Base-by-base conservation (phyloP, 192 early-diverging fungal species). In the Chytriomyces sp. region DNA sequence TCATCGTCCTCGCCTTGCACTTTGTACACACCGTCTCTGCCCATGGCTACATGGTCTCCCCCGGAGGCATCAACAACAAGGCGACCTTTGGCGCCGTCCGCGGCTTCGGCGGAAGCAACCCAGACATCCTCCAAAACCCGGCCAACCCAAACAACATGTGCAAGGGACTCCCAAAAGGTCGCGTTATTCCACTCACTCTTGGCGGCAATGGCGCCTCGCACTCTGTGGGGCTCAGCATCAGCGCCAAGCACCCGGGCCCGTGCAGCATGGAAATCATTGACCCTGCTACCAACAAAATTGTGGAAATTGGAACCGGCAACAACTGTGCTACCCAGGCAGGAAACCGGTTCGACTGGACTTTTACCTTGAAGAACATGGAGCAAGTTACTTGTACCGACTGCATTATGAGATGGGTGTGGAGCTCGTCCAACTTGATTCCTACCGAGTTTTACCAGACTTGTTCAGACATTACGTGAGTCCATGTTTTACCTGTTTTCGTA, bases 401-500 rank as follows among this genome's bases (percentile, higher is more conserved):
- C 65, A 70, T 84, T 64, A 64, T 84, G 9, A 57, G 80, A 7
- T 84, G 82, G 82, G 69, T 67, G 23, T 84, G 82, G 82, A 50
- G 24, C 24, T 77, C 67, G 9, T 24, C 26, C 35, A 76, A 84
- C 77, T 70, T 81, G 63, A 64, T 64, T 64, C 84, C 63, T 64
- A 64, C 63, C 63, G 63, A 64, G 63, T 26, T 23, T 26, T 64
- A 82, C 86, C 81, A 82, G 79, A 76, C 81, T 11, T 64, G 63
- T 26, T n/a, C 63, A 11, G 63, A 64, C 63, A 64, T 64, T 26
- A 35, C 53, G 53, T 57, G 53, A 13, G 53, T 57, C 5, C 5
- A n/a, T n/a, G 9, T 16, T 13, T 35, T n/a, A 26, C 26, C 0
- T 57, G 20, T 5, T 5, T 57, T 57, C 53, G 20, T 1, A 1